These are phyloP conservation scores for Kwoniella shivajii DNA, from an alignment of 1,284 basidiomycete genomes.

Conservation along the genomic window DNA sequence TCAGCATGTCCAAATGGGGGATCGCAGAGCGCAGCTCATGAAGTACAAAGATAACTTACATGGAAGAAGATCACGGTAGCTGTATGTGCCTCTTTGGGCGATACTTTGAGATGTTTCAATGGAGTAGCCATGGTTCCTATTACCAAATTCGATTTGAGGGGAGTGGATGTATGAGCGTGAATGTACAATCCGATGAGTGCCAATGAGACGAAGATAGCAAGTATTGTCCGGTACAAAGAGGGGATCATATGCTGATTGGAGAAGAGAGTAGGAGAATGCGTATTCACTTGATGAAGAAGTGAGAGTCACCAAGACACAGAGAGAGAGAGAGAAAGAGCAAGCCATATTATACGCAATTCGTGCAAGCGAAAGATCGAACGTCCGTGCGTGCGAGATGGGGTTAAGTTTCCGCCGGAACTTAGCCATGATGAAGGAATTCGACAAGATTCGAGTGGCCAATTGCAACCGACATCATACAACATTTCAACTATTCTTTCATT, in stretches of 20 bases:
- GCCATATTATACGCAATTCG: no score
- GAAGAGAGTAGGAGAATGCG: neutral
- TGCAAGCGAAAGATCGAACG: no score
- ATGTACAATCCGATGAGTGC: no score
- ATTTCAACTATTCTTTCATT: no score
- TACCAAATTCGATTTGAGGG: neutral
- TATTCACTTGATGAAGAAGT: neutral
- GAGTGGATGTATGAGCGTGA: neutral
- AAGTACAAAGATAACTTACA: conserved; percentile 58
- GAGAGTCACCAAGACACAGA: neutral
- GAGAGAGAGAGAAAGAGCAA: no score
- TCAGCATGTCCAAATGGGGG: neutral
- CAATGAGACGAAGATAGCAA: no score
- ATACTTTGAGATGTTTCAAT: conserved; percentile 50
- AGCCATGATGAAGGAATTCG: no score
- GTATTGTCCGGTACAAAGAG: neutral
- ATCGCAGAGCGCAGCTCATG: neutral
- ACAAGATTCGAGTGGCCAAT: no score
- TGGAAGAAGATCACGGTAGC: conserved; percentile 88
- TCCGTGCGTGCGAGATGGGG: no score
- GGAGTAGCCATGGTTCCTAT: conserved; percentile 24
- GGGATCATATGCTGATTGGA: neutral
- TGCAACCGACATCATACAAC: no score
- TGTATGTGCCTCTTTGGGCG: conserved; percentile 62
- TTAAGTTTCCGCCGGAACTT: no score